phyloP scores from a whole-genome alignment of 805 yeast species.

The Danielia oregonensis region DNA sequence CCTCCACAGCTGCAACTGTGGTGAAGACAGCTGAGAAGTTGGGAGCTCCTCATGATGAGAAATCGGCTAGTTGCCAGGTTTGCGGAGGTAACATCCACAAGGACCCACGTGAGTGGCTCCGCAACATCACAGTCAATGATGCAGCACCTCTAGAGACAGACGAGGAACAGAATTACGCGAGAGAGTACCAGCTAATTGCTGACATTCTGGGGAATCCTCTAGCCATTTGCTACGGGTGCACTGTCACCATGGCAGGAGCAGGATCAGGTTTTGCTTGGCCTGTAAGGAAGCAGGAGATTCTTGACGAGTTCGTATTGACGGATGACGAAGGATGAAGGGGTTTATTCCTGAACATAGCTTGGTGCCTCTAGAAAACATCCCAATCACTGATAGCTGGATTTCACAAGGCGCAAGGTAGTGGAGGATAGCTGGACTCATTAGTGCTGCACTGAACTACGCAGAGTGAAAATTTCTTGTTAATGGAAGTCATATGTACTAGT shows the following conservation, averaged over 20 bases:
- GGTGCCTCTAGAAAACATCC: too few species aligned
- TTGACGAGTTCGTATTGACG: constrained; percentile 47
- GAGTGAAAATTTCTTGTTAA: too few species aligned
- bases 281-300: constrained; percentile 34
- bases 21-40: constrained; percentile 84
- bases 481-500: too few species aligned
- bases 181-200: constrained; percentile 8
- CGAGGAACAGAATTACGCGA: constrained; percentile 34
- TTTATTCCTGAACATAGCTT: too few species aligned
- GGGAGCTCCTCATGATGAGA: constrained; percentile 39
- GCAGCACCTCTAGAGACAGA: constrained; percentile 45
- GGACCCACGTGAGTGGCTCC: constrained; percentile 64
- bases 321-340: constrained; percentile 39
- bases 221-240: constrained; percentile 76
- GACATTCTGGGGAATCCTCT: constrained; percentile 11
- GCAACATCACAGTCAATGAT: constrained; percentile 59
- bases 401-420: too few species aligned
- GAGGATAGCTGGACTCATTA: too few species aligned
- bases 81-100: constrained; percentile 55
- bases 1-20: constrained; percentile 89
- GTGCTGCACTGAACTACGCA: too few species aligned
- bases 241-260: constrained; percentile 52
- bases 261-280: constrained; percentile 31
- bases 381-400: too few species aligned
- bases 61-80: constrained; percentile 43